Base-by-base conservation (phyloP, 2,329 filamentous ascomycete species). In the Claviceps digitariae region DNA sequence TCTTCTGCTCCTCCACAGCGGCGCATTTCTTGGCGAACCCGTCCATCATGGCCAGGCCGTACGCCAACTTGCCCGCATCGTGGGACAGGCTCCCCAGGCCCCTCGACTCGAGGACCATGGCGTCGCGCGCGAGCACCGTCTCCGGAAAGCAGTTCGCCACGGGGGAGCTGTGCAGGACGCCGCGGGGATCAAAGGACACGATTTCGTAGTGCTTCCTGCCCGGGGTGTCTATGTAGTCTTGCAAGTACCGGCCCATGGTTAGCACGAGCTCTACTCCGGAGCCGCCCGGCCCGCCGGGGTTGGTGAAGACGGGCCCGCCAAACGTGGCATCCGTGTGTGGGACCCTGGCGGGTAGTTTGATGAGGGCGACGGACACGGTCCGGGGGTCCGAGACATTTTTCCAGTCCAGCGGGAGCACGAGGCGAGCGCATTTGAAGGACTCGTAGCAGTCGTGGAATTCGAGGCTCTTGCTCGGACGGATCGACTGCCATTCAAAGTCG, bases 221-320 rank as follows among this genome's bases (percentile, higher is more conserved):
- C 3, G 61, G 60, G 12, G 54, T 60, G 45, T 67, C 65, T 4
- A 60, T 47, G 8, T 59, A 53, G 31, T 52, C 34, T 45, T 66
- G 71, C 12, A 73, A 54, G n/a, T 50, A 21, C 2, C 48, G 53
- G n/a, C 64, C 71, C 2, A 27, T 41, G 1, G 5, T 3, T 8
- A 66, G 58, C 6, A 67, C 34, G 13, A 66, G 57, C 0, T 31
- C 38, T 2, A 73, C 64, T 9, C 73, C 73, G 0, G 69, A 70
- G 21, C 63, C 67, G 29, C 72, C 70, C 0, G 73, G 73, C 0
- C 74, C 73, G 44, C 74, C 73, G 0, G 72, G 72, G 62, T 74
- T 74, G 48, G 62, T 59, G 57, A 75, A 63, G 44, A 75, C 62
- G 48, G 72, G 63, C 20, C 73, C 73, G 41, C 65, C 71, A 51